These are phyloP conservation scores for Cyberlindnera xishuangbannaensis DNA, from an alignment of 805 yeast genomes.

Conservation along the genomic window DNA sequence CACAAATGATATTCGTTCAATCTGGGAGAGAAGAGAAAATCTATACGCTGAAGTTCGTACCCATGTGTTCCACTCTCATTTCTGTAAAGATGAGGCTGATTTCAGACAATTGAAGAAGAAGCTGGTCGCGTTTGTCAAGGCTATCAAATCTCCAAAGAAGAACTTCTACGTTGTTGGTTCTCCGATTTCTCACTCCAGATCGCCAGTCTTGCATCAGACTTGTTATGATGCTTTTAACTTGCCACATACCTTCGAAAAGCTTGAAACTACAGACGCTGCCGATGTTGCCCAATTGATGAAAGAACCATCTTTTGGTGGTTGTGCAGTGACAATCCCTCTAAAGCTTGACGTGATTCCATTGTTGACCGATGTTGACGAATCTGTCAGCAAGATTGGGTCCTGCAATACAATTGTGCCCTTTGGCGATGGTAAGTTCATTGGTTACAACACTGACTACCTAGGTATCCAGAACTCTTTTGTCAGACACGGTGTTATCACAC, in stretches of 20 bases:
- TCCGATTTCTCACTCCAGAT: constrained; percentile 82
- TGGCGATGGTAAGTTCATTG: constrained; percentile 46
- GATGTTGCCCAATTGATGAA: constrained; percentile 50
- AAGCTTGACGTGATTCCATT: constrained; percentile 73
- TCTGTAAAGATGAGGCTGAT: constrained; percentile 51
- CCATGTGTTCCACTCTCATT: constrained; percentile 69
- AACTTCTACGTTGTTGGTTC: constrained; percentile 71
- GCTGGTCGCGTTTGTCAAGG: constrained; percentile 61
- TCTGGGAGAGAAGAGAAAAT: constrained; percentile 76
- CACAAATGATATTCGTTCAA: constrained; percentile 68
- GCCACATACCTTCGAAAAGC: constrained; percentile 63
- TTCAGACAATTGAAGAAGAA: constrained; percentile 52
- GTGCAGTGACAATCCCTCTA: constrained; percentile 90
- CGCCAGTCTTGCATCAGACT: constrained; percentile 82
- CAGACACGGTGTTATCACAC: constrained; percentile 44
- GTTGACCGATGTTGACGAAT: constrained; percentile 59
- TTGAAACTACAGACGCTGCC: constrained; percentile 61
- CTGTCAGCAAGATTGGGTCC: constrained; percentile 85
- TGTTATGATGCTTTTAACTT: constrained; percentile 70
- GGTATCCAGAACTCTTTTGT: constrained; percentile 73
- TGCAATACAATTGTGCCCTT: constrained; percentile 77
- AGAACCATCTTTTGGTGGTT: constrained; percentile 72
- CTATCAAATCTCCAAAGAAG: constrained; percentile 41
- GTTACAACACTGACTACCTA: constrained; percentile 94
- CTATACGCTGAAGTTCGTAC: constrained; percentile 82